A percentile compares a stretch with the other conserved stretches of the same genome.
These are phyloP conservation scores for Phytophthora lateralis DNA, from an alignment of 352 stramenopile species.

Conservation along the genomic window DNA sequence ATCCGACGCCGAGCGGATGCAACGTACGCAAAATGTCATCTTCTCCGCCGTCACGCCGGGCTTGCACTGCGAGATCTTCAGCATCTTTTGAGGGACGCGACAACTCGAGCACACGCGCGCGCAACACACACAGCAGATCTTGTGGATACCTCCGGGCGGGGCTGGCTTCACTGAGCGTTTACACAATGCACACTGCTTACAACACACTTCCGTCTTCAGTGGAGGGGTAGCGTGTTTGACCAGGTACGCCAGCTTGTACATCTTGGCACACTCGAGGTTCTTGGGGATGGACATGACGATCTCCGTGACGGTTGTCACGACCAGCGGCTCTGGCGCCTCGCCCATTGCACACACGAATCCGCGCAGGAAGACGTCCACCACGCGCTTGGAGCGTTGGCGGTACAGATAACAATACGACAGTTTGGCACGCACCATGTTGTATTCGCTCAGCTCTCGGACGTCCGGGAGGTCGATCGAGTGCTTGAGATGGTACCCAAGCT, in stretches of 20 bases:
- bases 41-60: conserved; percentile 23
- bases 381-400: conserved; percentile 43
- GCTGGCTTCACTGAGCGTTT: conserved; percentile 22
- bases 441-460: conserved; percentile 32
- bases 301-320: conserved; percentile 54
- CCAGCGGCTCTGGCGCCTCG: conserved; percentile 47
- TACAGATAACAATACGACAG: conserved; percentile 65
- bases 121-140: conserved; percentile 37
- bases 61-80: conserved; percentile 23
- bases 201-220: background rate
- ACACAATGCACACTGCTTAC: conserved; percentile 12
- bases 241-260: conserved; percentile 49
- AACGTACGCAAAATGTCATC: conserved; percentile 28
- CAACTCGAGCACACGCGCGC: conserved; percentile 30
- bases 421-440: conserved; percentile 48
- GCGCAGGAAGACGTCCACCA: conserved; percentile 54
- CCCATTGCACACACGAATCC: conserved; percentile 53
- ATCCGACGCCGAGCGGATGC: conserved; percentile 11
- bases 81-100: conserved; percentile 24
- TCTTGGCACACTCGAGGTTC: conserved; percentile 51
- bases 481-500: conserved; percentile 61
- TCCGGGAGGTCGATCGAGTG: conserved; percentile 60
- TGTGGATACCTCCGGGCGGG: conserved; percentile 15
- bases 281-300: conserved; percentile 61
- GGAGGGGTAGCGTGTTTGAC: conserved; percentile 21